Percentiles rank a stretch among this genome's conserved stretches.
phyloP scores from a whole-genome alignment of 768 basidiomycete species.

The Tubosaeta brunneosetosa region DNA sequence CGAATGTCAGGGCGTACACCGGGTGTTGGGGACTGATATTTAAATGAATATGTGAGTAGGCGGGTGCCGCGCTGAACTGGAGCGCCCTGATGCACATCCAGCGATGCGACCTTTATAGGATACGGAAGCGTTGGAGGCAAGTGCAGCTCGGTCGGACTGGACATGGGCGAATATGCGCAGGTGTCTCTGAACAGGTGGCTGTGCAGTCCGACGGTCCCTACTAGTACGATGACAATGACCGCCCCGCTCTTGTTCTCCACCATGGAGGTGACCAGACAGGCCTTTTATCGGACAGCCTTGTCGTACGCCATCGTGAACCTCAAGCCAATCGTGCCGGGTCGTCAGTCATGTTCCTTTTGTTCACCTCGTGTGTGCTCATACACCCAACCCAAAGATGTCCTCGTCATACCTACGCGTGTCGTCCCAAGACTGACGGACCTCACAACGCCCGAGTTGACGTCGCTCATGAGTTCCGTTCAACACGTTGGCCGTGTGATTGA shows the following conservation, averaged over 20 bases:
- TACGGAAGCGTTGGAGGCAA: constrained; percentile 78
- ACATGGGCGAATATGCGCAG: constrained; percentile 33
- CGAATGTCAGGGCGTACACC: constrained; percentile 57
- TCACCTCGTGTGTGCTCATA: not conserved
- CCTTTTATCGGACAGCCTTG: constrained; percentile 63
- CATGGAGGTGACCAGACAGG: constrained; percentile 73
- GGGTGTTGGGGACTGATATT: constrained; percentile 44
- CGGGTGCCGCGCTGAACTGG: constrained; percentile 66
- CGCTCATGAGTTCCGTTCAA: constrained; percentile 77
- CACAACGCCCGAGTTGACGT: constrained; percentile 62
- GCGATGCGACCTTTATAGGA: constrained; percentile 75
- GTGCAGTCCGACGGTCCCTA: constrained; percentile 4
- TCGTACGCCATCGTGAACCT: constrained; percentile 91
- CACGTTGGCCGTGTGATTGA: constrained; percentile 77
- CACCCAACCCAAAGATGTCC: constrained; percentile 44
- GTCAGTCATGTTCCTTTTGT: constrained; percentile 46
- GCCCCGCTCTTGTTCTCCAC: constrained; percentile 62
- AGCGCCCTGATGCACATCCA: constrained; percentile 46
- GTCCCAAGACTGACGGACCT: constrained; percentile 57
- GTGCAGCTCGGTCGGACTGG: constrained; percentile 67
- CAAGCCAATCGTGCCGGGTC: constrained; percentile 90
- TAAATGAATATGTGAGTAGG: constrained; percentile 82
- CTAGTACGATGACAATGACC: constrained; percentile 8
- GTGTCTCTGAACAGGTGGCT: constrained; percentile 16
- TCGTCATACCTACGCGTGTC: constrained; percentile 53